Evolutionary conservation across 345 rosid species (phyloP).

Genomic region (Capsella bursapastoris): DNA sequence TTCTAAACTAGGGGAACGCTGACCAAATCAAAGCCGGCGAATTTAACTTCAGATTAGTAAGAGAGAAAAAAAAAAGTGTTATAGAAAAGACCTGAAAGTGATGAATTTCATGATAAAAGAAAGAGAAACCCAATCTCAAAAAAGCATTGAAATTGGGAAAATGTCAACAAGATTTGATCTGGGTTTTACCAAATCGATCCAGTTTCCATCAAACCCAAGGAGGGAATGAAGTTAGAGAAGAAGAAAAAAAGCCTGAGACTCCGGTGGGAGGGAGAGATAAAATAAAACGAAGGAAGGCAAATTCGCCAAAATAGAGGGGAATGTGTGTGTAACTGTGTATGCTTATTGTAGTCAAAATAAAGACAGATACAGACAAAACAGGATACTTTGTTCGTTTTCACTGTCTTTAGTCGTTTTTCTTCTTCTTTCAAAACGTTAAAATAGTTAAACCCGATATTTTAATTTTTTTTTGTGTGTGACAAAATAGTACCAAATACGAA

Average conservation of each 20-base stretch:
- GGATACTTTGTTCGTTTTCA: constrained; percentile 33
- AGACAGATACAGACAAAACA: constrained; percentile 41
- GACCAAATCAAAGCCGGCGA: background rate
- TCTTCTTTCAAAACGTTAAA: background rate
- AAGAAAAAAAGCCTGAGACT: constrained; percentile 31
- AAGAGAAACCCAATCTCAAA: constrained; percentile 36
- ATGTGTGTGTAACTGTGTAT: constrained; percentile 10
- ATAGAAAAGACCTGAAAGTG: constrained; percentile 22
- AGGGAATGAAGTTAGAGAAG: background rate
- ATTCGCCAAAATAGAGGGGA: constrained; percentile 34
- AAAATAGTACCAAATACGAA: constrained; percentile 16
- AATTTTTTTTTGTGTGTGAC: background rate
- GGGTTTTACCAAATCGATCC: constrained; percentile 30
- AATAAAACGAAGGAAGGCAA: background rate
- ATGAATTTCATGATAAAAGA: constrained; percentile 31
- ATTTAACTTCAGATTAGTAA: constrained; percentile 7
- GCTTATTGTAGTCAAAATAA: constrained; percentile 3
- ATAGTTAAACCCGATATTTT: background rate
- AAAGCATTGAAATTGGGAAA: constrained; percentile 19
- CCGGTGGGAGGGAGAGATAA: constrained; percentile 15
- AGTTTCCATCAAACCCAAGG: constrained; percentile 20
- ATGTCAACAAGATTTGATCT: constrained; percentile 31
- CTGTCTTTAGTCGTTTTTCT: constrained; percentile 19
- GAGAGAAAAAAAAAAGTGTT: background rate
- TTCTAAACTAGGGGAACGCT: background rate